Evolutionary conservation across 2,329 filamentous ascomycete species (phyloP).

Genomic region (Stagonosporopsis cucurbitacearum): DNA sequence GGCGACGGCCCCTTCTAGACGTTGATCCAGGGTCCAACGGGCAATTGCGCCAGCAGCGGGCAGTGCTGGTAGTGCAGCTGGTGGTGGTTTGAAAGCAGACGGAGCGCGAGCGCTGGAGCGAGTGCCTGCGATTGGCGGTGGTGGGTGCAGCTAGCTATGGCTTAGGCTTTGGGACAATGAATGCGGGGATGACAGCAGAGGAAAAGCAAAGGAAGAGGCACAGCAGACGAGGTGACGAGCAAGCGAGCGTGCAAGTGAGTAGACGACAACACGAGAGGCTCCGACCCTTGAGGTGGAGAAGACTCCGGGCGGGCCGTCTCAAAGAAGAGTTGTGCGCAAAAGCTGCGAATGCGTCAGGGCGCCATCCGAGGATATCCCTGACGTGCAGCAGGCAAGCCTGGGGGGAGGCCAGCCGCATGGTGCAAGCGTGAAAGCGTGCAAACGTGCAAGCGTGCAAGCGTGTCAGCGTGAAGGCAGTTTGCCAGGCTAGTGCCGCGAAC

Average conservation of each 20-base stretch:
- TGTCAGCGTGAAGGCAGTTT: background rate
- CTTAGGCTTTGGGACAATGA: background rate
- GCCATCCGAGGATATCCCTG: slow-evolving; percentile 12
- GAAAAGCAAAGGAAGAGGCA: slow-evolving; percentile 7
- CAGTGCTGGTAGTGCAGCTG: slow-evolving; percentile 19
- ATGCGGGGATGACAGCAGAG: slow-evolving; percentile 14
- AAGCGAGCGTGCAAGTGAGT: slow-evolving; percentile 7
- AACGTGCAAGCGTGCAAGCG: background rate
- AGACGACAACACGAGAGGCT: slow-evolving; percentile 1
- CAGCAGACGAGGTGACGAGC: slow-evolving; percentile 11
- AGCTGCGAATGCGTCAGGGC: slow-evolving; percentile 5
- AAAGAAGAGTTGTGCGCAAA: slow-evolving; percentile 2
- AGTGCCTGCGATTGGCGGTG: slow-evolving; percentile 10
- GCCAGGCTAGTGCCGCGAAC: slow-evolving; percentile 7
- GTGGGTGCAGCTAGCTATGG: slow-evolving; percentile 2
- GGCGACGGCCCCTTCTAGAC: slow-evolving; percentile 6
- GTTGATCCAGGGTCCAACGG: slow-evolving; percentile 7
- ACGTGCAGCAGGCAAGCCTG: slow-evolving; percentile 10
- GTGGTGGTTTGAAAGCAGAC: slow-evolving; percentile 17
- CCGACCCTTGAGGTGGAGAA: slow-evolving; percentile 8
- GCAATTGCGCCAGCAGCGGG: slow-evolving; percentile 10
- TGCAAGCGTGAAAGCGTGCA: background rate
- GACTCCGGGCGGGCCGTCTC: slow-evolving; percentile 3
- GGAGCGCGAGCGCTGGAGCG: slow-evolving; percentile 8
- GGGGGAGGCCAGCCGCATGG: slow-evolving; percentile 10